phyloP scores from a whole-genome alignment of 2,329 filamentous ascomycete genomes.

The Diaporthe amygdali region DNA sequence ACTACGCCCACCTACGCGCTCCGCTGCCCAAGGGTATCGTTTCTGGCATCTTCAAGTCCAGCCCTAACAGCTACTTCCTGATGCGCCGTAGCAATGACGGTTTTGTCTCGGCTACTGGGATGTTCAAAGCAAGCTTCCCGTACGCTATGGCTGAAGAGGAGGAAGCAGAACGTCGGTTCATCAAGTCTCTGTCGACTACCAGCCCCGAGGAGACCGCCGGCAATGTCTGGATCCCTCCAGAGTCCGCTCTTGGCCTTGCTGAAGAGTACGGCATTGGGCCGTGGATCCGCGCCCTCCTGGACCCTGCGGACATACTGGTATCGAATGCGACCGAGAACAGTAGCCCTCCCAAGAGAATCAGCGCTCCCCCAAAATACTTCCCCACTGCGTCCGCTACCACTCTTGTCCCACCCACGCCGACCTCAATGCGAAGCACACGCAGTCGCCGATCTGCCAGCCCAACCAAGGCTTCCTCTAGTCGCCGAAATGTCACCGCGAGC shows the following conservation, averaged over 20 bases:
- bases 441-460: conserved; percentile 64
- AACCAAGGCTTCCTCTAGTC: conserved; percentile 48
- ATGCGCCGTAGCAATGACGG: conserved; percentile 91
- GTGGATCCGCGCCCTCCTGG: conserved; percentile 93
- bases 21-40: conserved; percentile 89
- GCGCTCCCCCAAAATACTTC: conserved; percentile 77
- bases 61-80: conserved; percentile 92
- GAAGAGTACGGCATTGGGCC: conserved; percentile 84
- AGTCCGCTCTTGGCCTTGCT: conserved; percentile 79
- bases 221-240: conserved; percentile 93
- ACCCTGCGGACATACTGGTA: conserved; percentile 76
- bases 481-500: conserved; percentile 51
- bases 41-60: conserved; percentile 90
- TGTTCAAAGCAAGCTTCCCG: conserved; percentile 91
- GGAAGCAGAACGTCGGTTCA: conserved; percentile 77
- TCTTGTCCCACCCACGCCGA: conserved; percentile 56
- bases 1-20: conserved; percentile 94
- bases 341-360: conserved; percentile 76
- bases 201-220: conserved; percentile 93
- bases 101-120: conserved; percentile 84
- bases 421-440: conserved; percentile 51
- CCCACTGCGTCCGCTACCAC: conserved; percentile 45
- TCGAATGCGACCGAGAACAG: conserved; percentile 53
- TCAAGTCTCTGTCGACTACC: conserved; percentile 82
- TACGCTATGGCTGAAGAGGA: conserved; percentile 77